phyloP scores from a whole-genome alignment of 257 asterid species.

The Plantago elongata region DNA sequence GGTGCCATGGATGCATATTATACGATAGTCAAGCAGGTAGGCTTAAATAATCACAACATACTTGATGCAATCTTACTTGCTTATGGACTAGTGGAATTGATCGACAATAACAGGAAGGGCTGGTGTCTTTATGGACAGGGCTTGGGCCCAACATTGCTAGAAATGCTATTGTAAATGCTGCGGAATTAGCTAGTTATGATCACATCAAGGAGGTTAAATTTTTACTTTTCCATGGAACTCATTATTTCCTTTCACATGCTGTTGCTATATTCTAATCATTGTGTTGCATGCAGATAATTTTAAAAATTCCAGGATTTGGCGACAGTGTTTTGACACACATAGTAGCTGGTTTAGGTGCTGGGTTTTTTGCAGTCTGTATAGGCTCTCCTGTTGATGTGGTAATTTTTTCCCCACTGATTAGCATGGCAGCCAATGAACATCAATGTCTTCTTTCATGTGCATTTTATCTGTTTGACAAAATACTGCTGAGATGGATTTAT shows the following conservation, averaged over 20 bases:
- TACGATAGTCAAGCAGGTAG: slow-evolving; percentile 74
- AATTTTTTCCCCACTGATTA: slow-evolving; percentile 25
- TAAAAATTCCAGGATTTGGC: slow-evolving; percentile 72
- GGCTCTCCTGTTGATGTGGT: slow-evolving; percentile 98
- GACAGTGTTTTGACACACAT: slow-evolving; percentile 72
- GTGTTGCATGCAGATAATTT: slow-evolving; percentile 53
- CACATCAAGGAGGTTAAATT: slow-evolving; percentile 72
- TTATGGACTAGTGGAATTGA: slow-evolving; percentile 26
- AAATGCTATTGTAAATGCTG: slow-evolving; percentile 88
- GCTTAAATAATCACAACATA: slow-evolving; percentile 15
- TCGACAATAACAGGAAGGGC: slow-evolving; percentile 70
- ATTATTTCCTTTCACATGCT: slow-evolving; percentile 8
- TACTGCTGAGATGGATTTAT: slow-evolving; percentile 8
- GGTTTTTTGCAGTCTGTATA: slow-evolving; percentile 88
- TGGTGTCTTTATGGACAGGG: slow-evolving; percentile 92
- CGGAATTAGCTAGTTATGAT: slow-evolving; percentile 92
- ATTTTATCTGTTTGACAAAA: slow-evolving; percentile 3
- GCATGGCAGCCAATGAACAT: slow-evolving; percentile 9
- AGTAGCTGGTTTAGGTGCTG: slow-evolving; percentile 93
- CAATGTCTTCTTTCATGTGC: too few species aligned
- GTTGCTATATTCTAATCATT: slow-evolving; percentile 24
- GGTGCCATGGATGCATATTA: slow-evolving; percentile 88
- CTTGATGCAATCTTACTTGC: slow-evolving; percentile 17
- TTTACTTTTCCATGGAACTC: slow-evolving; percentile 13
- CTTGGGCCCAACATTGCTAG: slow-evolving; percentile 89